Percentiles rank a stretch among this genome's conserved stretches.
Conservation (phyloP, 495 filamentous ascomycete genomes). For the Neurospora sp. region DNA sequence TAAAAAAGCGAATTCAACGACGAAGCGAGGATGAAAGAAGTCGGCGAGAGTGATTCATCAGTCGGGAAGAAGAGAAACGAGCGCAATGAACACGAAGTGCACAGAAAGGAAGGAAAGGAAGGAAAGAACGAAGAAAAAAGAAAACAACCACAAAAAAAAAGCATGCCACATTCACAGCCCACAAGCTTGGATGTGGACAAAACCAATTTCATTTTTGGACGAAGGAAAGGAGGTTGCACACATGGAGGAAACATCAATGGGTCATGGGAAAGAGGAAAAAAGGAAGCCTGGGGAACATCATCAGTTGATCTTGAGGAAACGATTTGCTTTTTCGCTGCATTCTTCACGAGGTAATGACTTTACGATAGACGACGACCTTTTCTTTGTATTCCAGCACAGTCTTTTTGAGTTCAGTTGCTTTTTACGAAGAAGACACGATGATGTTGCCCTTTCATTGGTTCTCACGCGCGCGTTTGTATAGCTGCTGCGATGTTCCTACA, state of each 20-base stretch:
- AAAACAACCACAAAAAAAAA: neutral
- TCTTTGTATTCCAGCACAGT: neutral
- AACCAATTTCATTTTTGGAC: neutral
- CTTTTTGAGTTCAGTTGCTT: too few species aligned
- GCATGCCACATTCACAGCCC: neutral
- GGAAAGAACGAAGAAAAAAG: neutral
- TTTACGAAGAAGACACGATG: too few species aligned
- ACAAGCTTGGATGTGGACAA: neutral
- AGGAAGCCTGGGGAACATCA: neutral
- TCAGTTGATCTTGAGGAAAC: neutral
- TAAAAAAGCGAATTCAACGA: neutral
- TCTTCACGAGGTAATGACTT: neutral
- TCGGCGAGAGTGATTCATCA: neutral
- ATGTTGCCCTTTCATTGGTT: neutral
- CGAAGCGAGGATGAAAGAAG: neutral
- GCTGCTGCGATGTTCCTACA: neutral
- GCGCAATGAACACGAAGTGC: neutral
- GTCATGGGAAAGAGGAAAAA: neutral
- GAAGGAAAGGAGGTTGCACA: neutral
- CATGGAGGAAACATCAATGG: neutral
- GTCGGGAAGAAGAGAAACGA: neutral
- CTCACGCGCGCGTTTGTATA: neutral
- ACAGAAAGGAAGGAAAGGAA: too few species aligned
- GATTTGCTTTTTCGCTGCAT: neutral
- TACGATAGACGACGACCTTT: neutral